Evolutionary conservation across 228 moss, liverwort and hornwort genomes (phyloP).

Genomic region (Sphagnum magellanicum): DNA sequence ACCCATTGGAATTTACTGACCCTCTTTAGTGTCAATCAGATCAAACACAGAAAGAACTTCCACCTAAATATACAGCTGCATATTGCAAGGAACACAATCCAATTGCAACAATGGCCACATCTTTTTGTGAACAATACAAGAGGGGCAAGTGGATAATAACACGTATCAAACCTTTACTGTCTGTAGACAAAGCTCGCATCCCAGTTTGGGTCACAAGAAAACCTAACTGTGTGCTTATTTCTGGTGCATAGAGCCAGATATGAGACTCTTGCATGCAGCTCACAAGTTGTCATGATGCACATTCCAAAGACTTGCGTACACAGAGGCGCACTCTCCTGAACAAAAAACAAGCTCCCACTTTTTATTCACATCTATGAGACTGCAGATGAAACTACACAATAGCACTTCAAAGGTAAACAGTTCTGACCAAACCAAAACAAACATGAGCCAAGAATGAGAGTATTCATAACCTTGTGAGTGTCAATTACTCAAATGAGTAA

Average conservation of each 20-base stretch:
- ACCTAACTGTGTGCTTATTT: neutral
- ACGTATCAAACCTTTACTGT: neutral
- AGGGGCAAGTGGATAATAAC: neutral
- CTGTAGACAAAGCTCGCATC: neutral
- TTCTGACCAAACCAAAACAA: too few species aligned
- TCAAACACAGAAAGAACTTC: neutral
- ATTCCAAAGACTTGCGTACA: slow-evolving; percentile 50
- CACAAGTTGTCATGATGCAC: slow-evolving; percentile 18
- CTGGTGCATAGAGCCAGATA: slow-evolving; percentile 5
- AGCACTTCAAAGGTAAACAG: too few species aligned
- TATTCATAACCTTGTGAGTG: neutral
- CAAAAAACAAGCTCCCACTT: neutral
- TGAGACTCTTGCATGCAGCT: neutral
- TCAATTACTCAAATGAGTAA: neutral
- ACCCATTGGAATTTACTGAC: too few species aligned
- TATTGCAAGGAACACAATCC: neutral
- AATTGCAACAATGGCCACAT: neutral
- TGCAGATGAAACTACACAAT: neutral
- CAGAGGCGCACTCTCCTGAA: slow-evolving; percentile 50
- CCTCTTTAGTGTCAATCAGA: too few species aligned
- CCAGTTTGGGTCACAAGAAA: slow-evolving; percentile 1
- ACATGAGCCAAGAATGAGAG: too few species aligned
- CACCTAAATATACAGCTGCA: slow-evolving; percentile 1
- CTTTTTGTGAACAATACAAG: neutral
- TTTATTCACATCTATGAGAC: neutral